These are phyloP conservation scores for Hevea brasiliensis DNA, from an alignment of 345 rosid genomes.

Conservation along the genomic window DNA sequence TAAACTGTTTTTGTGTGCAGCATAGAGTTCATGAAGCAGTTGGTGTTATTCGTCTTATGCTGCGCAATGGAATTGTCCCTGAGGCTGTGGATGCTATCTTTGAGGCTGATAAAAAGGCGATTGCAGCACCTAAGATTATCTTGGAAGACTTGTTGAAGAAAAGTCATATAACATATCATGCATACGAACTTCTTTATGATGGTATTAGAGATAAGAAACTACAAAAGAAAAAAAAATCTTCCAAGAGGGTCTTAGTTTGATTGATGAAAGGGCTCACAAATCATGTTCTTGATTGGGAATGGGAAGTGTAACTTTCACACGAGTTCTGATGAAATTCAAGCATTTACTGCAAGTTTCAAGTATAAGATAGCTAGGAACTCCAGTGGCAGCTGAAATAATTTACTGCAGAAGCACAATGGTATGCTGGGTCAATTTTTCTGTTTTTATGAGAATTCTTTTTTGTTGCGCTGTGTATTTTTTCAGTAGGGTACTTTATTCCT, in stretches of 20 bases:
- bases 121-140: slow-evolving; percentile 79
- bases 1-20: slow-evolving; percentile 77
- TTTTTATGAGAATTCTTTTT: not conserved
- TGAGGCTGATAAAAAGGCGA: slow-evolving; percentile 68
- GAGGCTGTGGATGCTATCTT: slow-evolving; percentile 69
- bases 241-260: slow-evolving; percentile 18
- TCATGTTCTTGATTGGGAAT: slow-evolving; percentile 10
- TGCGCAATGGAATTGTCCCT: slow-evolving; percentile 64
- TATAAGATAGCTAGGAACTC: not conserved
- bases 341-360: not conserved
- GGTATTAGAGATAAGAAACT: slow-evolving; percentile 58
- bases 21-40: slow-evolving; percentile 71
- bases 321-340: not conserved
- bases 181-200: slow-evolving; percentile 82
- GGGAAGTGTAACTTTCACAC: not conserved
- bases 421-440: not conserved
- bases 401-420: not conserved
- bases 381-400: not conserved
- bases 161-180: slow-evolving; percentile 68
- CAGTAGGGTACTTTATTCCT: slow-evolving; percentile 10
- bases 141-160: slow-evolving; percentile 87
- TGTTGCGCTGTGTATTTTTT: not conserved
- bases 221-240: slow-evolving; percentile 56
- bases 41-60: slow-evolving; percentile 68
- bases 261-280: not conserved